phyloP scores from a whole-genome alignment of 805 yeast species.

The Candida chilensis region DNA sequence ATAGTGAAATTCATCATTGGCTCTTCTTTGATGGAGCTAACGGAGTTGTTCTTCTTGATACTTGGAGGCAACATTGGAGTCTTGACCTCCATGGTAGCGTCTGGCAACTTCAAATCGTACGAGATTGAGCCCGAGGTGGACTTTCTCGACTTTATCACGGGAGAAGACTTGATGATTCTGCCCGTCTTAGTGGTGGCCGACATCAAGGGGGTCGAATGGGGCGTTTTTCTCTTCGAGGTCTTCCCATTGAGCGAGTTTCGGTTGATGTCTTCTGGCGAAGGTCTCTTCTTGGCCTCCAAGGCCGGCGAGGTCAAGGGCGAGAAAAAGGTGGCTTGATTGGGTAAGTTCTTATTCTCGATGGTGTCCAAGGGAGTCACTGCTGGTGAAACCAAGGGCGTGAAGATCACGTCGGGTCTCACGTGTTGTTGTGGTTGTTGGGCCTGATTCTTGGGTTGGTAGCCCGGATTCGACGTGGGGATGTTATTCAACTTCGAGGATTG shows the following conservation, averaged over 20 bases:
- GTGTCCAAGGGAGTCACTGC: constrained; percentile 59
- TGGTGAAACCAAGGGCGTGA: constrained; percentile 74
- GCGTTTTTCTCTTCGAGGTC: constrained; percentile 24
- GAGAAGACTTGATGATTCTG: constrained; percentile 23
- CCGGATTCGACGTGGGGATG: too few relatives aligned
- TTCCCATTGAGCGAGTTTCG: constrained; percentile 6
- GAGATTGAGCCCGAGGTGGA: constrained; percentile 1
- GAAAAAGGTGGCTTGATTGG: too few relatives aligned
- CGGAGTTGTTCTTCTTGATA: constrained; percentile 15
- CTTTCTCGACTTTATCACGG: constrained; percentile 20
- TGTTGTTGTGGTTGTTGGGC: constrained; percentile 14
- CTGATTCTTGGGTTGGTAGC: too few relatives aligned
- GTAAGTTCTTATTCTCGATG: too few relatives aligned
- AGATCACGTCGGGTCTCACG: constrained; percentile 50
- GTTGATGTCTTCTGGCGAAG: constrained; percentile 11
- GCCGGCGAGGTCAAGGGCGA: constrained; percentile 71
- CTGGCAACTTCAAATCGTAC: constrained; percentile 8
- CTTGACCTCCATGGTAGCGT: constrained; percentile 1
- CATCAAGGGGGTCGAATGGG: constrained; percentile 24
- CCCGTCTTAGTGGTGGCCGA: constrained; percentile 23
- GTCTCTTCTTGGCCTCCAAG: constrained; percentile 30
- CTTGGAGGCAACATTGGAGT: constrained; percentile 30
- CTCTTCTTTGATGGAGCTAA: constrained; percentile 6
- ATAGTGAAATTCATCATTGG: constrained; percentile 36
- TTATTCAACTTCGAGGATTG: too few relatives aligned